A percentile compares a stretch with the other conserved stretches of the same genome.
These are phyloP conservation scores for Marasmius fiardii DNA, from an alignment of 1,284 basidiomycete species.

Conservation along the genomic window DNA sequence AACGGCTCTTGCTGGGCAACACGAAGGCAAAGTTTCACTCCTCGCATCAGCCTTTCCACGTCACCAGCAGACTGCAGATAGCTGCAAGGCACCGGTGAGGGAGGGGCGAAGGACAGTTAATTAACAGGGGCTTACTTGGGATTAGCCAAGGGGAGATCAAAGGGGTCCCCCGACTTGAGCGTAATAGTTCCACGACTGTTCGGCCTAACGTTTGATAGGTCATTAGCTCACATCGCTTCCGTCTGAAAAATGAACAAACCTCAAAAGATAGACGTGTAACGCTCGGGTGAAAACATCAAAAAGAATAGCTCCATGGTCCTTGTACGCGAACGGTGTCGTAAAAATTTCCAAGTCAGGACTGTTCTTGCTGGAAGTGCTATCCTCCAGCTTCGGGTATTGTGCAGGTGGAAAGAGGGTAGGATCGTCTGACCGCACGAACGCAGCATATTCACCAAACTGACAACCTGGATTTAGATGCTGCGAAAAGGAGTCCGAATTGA, in stretches of 20 bases:
- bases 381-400: constrained; percentile 40
- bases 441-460: constrained; percentile 55
- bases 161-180: constrained; percentile 36
- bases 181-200: constrained; percentile 34
- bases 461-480: too few relatives aligned
- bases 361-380: constrained; percentile 49
- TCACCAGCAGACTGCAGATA: constrained; percentile 60
- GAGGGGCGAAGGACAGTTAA: not conserved
- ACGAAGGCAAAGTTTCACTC: constrained; percentile 44
- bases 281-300: constrained; percentile 37
- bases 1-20: constrained; percentile 51
- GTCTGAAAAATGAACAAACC: constrained; percentile 23
- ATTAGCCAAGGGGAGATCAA: constrained; percentile 36
- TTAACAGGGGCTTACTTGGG: constrained; percentile 31
- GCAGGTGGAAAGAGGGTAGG: constrained; percentile 41
- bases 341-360: constrained; percentile 65
- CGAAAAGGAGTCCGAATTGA: not conserved
- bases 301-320: constrained; percentile 22
- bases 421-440: constrained; percentile 57
- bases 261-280: constrained; percentile 36
- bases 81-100: constrained; percentile 27
- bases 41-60: constrained; percentile 50
- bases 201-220: constrained; percentile 24
- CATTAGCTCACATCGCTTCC: not conserved
- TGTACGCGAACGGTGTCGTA: constrained; percentile 42